phyloP scores from a whole-genome alignment of 1,284 basidiomycete genomes.

The Irpex rosettiformis region DNA sequence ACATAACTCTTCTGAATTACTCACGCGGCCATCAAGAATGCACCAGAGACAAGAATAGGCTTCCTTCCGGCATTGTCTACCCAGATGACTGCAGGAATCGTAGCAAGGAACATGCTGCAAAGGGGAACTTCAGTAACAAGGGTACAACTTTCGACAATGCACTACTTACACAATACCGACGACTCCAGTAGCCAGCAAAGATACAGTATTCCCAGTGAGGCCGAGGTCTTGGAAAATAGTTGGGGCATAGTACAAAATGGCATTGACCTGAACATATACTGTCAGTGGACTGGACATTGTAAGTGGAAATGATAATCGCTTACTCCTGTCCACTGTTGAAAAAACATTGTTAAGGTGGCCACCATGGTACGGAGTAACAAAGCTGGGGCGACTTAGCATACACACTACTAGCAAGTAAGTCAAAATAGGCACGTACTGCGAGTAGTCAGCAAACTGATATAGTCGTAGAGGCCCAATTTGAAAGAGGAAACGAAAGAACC shows the following conservation, averaged over 20 bases:
- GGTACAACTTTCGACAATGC: conserved; percentile 5
- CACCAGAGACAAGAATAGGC: conserved; percentile 66
- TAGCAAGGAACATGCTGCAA: conserved; percentile 69
- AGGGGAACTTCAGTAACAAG: background rate
- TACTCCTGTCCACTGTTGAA: conserved; percentile 65
- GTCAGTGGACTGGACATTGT: too few relatives aligned
- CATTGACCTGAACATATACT: conserved; percentile 36
- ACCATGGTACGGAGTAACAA: conserved; percentile 57
- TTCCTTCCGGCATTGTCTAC: conserved; percentile 70
- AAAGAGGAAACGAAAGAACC: conserved; percentile 52
- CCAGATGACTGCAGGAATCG: conserved; percentile 71
- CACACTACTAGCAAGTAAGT: background rate
- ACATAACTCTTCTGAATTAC: conserved; percentile 11
- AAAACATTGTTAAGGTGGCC: conserved; percentile 68
- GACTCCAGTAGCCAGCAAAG: conserved; percentile 76
- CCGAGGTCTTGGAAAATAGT: conserved; percentile 59
- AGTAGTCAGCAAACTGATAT: conserved; percentile 51
- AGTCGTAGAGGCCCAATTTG: conserved; percentile 57
- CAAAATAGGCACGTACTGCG: conserved; percentile 36
- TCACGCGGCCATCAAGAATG: conserved; percentile 64
- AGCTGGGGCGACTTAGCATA: conserved; percentile 29
- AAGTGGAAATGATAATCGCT: background rate
- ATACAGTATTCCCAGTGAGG: conserved; percentile 54
- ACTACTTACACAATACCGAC: conserved; percentile 72
- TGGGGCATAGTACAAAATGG: conserved; percentile 69